Base-by-base conservation (phyloP, 306 rosid genomes). In the Fragaria vesca region DNA sequence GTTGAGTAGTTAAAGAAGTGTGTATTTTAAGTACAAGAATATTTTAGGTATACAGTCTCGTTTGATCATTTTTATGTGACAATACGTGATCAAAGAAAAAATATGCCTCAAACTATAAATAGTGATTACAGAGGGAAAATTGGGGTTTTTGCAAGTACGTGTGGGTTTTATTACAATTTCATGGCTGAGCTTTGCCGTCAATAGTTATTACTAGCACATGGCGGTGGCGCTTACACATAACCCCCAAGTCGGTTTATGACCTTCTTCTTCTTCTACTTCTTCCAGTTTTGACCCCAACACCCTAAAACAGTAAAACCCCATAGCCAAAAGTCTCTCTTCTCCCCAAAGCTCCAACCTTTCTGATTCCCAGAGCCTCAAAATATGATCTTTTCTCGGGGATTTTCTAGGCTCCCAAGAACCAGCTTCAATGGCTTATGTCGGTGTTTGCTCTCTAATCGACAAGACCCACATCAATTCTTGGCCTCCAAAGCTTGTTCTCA, bases 311-410 rank as follows among this genome's bases (percentile, higher is more conserved):
- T 32, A 32, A 32, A 32, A 32, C n/a, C 36, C 47, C 63, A 18
- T 43, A 13, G 7, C 12, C 57, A 1, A 58, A 18, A 48, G 58
- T 72, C 47, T 24, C 69, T 43, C 30, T 12, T 13, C 32, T 12
- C 24, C 20, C 28, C 24, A 50, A 60, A 62, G 46, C 0, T 66
- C 28, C 62, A 15, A 5, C 12, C 67, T 47, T 42, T 30, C 32
- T 51, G 45, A 8, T 26, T 32, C 48, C 26, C 6, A 30, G 12
- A 18, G 50, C 15, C 17, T 63, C 1, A 47, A 43, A 30, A 81
- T 80, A 94, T 90, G 97, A 47, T 88, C 2, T 82, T 90, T 79
- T 85, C 86, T 52, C 79, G 87, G 21, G 88, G 85, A 28, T 46
- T 87, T 78, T 83, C 84, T 76, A 90, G 88, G 85, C 73, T 91